These are phyloP conservation scores for Xanthoconium purpureum DNA, from an alignment of 768 basidiomycete genomes.

Conservation along the genomic window DNA sequence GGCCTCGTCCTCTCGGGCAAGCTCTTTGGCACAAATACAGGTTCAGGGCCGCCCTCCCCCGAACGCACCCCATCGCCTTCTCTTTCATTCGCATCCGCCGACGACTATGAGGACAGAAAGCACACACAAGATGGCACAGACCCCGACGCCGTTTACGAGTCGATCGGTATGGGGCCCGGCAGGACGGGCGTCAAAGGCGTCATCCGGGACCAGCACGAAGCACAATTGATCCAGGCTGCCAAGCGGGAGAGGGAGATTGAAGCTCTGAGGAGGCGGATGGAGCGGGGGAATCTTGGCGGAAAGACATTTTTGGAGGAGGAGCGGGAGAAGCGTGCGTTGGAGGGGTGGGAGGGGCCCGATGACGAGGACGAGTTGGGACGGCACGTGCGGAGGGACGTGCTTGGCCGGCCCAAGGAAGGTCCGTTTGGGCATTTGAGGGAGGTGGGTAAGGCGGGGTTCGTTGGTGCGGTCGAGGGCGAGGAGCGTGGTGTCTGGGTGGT, in stretches of 20 bases:
- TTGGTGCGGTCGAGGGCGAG: constrained; percentile 73
- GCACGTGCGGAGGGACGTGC: constrained; percentile 37
- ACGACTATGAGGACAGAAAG: constrained; percentile 45
- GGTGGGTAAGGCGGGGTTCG: constrained; percentile 70
- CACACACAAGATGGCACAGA: constrained; percentile 6
- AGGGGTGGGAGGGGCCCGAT: constrained; percentile 41
- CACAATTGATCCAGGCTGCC: constrained; percentile 50
- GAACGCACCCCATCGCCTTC: constrained; percentile 57
- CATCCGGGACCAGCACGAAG: constrained; percentile 77
- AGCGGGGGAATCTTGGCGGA: constrained; percentile 60
- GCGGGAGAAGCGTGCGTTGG: constrained; percentile 44
- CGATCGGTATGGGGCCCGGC: constrained; percentile 83
- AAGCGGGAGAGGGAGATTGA: constrained; percentile 52
- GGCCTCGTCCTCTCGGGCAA: constrained; percentile 74
- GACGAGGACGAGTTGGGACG: constrained; percentile 6
- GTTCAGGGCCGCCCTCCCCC: constrained; percentile 58
- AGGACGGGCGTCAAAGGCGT: constrained; percentile 89
- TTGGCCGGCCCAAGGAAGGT: constrained; percentile 50
- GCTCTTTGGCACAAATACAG: constrained; percentile 51
- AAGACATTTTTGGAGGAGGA: constrained; percentile 80
- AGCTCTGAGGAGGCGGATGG: constrained; percentile 55
- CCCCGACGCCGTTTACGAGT: constrained; percentile 35
- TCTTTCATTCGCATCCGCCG: constrained; percentile 22
- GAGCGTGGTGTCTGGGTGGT: constrained; percentile 72
- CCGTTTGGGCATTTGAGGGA: constrained; percentile 78